phyloP scores from a whole-genome alignment of 345 rosid species.

The Brassica napus region DNA sequence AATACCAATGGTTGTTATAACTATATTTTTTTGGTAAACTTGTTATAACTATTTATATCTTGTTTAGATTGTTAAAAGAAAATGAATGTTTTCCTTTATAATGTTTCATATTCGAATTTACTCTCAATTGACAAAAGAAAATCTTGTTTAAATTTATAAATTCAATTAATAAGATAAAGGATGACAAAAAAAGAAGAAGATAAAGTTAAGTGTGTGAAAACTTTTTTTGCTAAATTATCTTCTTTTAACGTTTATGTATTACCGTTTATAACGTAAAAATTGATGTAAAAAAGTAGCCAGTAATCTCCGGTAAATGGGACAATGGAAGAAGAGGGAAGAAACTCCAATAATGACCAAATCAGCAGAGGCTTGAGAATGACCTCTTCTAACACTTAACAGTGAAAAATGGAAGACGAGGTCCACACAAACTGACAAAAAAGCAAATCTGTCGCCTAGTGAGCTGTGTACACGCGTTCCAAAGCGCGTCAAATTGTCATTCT shows the following conservation, averaged over 20 bases:
- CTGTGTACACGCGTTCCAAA: slow-evolving; percentile 24
- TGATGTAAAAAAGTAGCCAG: background rate
- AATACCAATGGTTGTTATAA: background rate
- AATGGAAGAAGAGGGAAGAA: background rate
- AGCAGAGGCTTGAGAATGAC: slow-evolving; percentile 11
- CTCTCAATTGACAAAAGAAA: background rate
- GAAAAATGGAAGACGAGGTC: slow-evolving; percentile 26
- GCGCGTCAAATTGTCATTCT: slow-evolving; percentile 30
- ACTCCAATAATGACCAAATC: slow-evolving; percentile 28
- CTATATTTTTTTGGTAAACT: too few species aligned
- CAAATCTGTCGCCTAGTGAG: slow-evolving; percentile 26
- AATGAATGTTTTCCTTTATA: background rate
- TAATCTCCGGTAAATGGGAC: background rate
- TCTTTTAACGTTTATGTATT: background rate
- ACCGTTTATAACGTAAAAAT: slow-evolving; percentile 2
- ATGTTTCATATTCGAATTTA: background rate
- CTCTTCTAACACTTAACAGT: slow-evolving; percentile 7
- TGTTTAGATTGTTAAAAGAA: background rate
- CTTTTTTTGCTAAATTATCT: background rate
- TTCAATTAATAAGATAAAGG: background rate
- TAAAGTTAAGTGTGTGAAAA: background rate
- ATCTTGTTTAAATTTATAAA: background rate
- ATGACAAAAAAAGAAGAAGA: background rate
- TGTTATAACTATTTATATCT: too few species aligned
- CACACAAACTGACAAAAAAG: slow-evolving; percentile 38